These are phyloP conservation scores for Fusarium burgessii DNA, from an alignment of 2,329 filamentous ascomycete species.

Conservation along the genomic window DNA sequence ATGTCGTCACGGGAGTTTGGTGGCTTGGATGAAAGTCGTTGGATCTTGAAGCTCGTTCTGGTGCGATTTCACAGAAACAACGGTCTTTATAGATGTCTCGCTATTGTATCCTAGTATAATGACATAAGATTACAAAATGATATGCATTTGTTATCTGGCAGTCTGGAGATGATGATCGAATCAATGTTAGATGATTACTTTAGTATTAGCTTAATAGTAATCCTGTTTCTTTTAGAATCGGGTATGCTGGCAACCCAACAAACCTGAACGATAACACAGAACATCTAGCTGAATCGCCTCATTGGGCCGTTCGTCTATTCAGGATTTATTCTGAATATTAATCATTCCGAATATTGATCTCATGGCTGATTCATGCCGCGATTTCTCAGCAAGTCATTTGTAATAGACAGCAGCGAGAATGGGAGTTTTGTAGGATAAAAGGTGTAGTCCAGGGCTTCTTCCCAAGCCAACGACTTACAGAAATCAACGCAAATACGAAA, in stretches of 20 bases:
- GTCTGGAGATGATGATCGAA: not conserved
- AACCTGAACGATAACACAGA: not conserved
- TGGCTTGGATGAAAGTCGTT: not conserved
- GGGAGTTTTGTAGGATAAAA: not conserved
- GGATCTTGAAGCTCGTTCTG: not conserved
- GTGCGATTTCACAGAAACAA: not conserved
- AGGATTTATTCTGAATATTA: not conserved
- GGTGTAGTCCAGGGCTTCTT: not conserved
- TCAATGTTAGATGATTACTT: not conserved
- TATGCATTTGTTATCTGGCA: not conserved
- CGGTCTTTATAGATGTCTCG: not conserved
- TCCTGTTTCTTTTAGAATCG: not conserved
- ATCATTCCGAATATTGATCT: not conserved
- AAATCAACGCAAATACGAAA: not conserved
- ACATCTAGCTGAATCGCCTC: not conserved
- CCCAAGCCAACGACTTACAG: not conserved
- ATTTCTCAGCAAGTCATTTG: not conserved
- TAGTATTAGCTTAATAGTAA: not conserved
- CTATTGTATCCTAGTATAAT: not conserved
- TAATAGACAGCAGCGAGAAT: not conserved
- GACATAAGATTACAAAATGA: not conserved
- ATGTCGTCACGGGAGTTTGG: not conserved
- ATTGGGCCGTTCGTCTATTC: not conserved
- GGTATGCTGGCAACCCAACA: not conserved
- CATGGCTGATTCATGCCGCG: not conserved